Evolutionary conservation across 371 early-diverging fungal genomes (phyloP).

Genomic region (Mortierella sp.): DNA sequence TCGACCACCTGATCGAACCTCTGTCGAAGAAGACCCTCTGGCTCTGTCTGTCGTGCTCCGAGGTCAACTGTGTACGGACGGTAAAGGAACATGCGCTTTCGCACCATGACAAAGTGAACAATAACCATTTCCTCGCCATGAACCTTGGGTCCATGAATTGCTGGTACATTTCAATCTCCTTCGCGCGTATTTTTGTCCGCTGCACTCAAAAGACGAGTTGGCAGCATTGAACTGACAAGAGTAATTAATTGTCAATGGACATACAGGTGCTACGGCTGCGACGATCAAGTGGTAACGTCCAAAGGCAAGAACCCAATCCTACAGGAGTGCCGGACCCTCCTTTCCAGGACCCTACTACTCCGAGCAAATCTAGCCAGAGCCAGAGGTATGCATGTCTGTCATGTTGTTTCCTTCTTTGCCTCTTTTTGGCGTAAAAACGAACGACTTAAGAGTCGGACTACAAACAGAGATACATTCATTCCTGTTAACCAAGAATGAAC

Average conservation of each 20-base stretch:
- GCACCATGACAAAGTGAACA: slow-evolving; percentile 20
- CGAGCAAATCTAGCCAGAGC: slow-evolving; percentile 12
- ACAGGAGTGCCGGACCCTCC: slow-evolving; percentile 14
- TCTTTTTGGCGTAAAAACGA: not conserved
- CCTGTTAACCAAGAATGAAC: not conserved
- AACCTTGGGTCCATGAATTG: slow-evolving; percentile 15
- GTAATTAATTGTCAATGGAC: not conserved
- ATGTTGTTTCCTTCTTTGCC: slow-evolving; percentile 16
- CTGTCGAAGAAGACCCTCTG: slow-evolving; percentile 20
- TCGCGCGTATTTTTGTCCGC: too few species aligned
- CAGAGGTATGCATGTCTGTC: slow-evolving; percentile 5
- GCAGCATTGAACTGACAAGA: too few species aligned
- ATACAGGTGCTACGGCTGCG: slow-evolving; percentile 41
- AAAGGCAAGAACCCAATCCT: slow-evolving; percentile 22
- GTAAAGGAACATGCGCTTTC: slow-evolving; percentile 21
- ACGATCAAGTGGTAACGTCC: slow-evolving; percentile 18
- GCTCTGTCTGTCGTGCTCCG: slow-evolving; percentile 42
- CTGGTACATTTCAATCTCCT: too few species aligned
- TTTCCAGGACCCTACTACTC: slow-evolving; percentile 19
- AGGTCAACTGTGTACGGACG: slow-evolving; percentile 36
- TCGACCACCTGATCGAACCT: not conserved
- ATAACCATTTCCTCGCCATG: slow-evolving; percentile 28
- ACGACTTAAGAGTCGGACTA: not conserved
- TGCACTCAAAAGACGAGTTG: too few species aligned
- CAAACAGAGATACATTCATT: not conserved